These are phyloP conservation scores for Pythium phragmitis DNA, from an alignment of 352 stramenopile genomes.

Conservation along the genomic window DNA sequence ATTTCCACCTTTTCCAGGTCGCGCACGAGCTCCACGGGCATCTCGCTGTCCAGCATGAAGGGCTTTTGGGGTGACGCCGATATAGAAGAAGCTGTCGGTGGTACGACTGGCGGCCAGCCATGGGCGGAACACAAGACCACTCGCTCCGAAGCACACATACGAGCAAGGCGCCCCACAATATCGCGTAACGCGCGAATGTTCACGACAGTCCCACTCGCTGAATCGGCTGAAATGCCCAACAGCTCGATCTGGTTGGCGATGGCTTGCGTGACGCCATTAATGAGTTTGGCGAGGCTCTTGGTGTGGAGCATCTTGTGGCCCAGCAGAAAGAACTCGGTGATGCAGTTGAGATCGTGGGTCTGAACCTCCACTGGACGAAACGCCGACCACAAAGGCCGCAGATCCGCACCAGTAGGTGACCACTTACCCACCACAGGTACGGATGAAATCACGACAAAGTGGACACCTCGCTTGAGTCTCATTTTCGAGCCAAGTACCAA, in stretches of 20 bases:
- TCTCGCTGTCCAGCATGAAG: constrained; percentile 7
- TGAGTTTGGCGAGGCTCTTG: constrained; percentile 33
- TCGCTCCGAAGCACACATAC: constrained; percentile 16
- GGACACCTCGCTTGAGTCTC: constrained; percentile 41
- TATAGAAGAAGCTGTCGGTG: neutral
- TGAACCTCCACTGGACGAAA: constrained; percentile 43
- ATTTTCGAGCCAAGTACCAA: constrained; percentile 41
- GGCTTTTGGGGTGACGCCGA: constrained; percentile 1
- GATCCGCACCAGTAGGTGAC: neutral
- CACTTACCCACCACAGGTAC: neutral
- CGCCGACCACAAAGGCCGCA: constrained; percentile 30
- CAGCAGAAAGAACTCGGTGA: constrained; percentile 48
- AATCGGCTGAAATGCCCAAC: neutral
- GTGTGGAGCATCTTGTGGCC: constrained; percentile 38
- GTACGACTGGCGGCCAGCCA: constrained; percentile 13
- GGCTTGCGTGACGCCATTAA: constrained; percentile 29
- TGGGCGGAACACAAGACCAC: constrained; percentile 12
- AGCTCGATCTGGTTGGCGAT: constrained; percentile 24
- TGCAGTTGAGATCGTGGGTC: constrained; percentile 34
- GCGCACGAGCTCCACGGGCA: constrained; percentile 20
- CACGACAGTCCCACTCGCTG: neutral
- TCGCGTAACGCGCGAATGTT: neutral
- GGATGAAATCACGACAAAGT: constrained; percentile 34
- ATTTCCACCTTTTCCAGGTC: constrained; percentile 43
- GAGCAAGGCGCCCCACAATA: neutral